Evolutionary conservation across 129 eudicot genomes (phyloP).

Genomic region (Ambrosia artemisiifolia): DNA sequence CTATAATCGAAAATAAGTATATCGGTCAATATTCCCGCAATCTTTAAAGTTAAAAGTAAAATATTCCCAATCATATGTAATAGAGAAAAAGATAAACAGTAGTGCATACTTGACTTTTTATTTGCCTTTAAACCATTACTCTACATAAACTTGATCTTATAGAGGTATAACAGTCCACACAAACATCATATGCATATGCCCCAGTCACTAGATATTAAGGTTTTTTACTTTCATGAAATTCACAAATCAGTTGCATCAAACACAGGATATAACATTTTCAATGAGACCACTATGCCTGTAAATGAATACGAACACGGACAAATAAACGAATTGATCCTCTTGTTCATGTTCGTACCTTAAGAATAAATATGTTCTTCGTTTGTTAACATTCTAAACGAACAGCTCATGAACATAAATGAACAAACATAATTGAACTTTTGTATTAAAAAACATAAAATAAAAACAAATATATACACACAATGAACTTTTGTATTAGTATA

Average conservation of each 20-base stretch:
- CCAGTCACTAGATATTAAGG: background rate
- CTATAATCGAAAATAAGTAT: constrained; percentile 34
- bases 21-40: constrained; percentile 27
- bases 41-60: constrained; percentile 28
- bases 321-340: no score
- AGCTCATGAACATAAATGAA: no score
- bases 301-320: no score
- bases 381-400: no score
- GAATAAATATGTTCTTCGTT: no score
- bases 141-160: constrained; percentile 10
- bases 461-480: no score
- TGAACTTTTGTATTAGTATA: no score
- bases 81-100: constrained; percentile 5
- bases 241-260: constrained; percentile 4
- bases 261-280: background rate
- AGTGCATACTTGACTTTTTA: constrained; percentile 20
- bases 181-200: constrained; percentile 5
- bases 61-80: constrained; percentile 33
- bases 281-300: background rate
- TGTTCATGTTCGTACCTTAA: no score
- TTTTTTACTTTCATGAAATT: constrained; percentile 8
- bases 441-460: no score
- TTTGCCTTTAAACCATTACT: constrained; percentile 11
- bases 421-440: no score
- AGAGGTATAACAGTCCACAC: background rate